A percentile compares a stretch with the other conserved stretches of the same genome.
Evolutionary conservation across 129 eudicot species (phyloP).

Genomic region (Cynara cardunculus): DNA sequence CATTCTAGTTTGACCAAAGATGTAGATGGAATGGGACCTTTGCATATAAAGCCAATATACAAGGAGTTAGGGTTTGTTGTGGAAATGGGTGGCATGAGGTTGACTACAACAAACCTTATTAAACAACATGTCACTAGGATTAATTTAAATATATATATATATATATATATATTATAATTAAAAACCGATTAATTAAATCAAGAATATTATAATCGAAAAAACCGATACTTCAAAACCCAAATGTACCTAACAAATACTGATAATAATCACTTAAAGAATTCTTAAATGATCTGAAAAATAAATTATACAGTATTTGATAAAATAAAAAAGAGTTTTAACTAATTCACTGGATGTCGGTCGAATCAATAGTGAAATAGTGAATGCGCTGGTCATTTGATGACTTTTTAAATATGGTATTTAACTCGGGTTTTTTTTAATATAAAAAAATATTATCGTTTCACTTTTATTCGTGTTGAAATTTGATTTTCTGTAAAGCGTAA

Average conservation of each 20-base stretch:
- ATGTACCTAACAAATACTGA: neutral
- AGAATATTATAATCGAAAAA: too few relatives aligned
- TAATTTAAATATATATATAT: too few relatives aligned
- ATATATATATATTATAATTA: too few relatives aligned
- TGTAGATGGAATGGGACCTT: neutral
- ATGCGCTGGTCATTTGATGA: neutral
- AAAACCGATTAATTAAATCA: neutral
- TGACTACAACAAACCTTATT: constrained; percentile 2
- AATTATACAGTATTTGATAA: neutral
- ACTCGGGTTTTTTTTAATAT: neutral
- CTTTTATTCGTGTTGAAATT: neutral
- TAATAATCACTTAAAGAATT: neutral
- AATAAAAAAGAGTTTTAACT: neutral
- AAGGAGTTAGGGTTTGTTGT: neutral
- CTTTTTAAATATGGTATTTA: neutral
- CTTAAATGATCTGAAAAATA: neutral
- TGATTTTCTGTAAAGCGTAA: neutral
- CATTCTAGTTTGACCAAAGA: neutral
- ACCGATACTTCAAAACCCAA: neutral
- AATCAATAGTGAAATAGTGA: neutral
- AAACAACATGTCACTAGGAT: neutral
- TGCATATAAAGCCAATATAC: neutral
- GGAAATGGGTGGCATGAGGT: constrained; percentile 2
- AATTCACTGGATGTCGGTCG: neutral
- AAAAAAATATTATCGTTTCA: neutral